phyloP scores from a whole-genome alignment of 2,329 filamentous ascomycete species.

The Trichoderma sp. region DNA sequence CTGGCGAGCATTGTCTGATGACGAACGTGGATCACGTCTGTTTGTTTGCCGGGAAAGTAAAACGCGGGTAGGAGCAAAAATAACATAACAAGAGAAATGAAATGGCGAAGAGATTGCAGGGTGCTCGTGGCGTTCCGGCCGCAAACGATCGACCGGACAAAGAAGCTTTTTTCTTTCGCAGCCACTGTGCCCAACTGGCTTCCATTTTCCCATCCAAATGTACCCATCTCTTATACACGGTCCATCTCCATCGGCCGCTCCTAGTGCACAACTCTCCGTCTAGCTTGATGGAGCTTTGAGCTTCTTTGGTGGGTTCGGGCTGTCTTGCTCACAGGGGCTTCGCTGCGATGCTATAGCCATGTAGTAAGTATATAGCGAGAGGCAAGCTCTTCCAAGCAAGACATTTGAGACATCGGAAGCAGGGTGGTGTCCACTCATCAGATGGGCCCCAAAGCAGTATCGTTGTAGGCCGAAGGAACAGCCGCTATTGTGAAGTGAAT shows the following conservation, averaged over 20 bases:
- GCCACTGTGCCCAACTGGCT: not conserved
- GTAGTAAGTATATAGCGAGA: conserved; percentile 1
- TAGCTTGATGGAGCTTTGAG: not conserved
- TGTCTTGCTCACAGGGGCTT: conserved; percentile 1
- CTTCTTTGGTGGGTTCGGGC: not conserved
- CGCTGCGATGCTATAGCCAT: not conserved
- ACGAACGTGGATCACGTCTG: not conserved
- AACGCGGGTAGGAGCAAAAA: not conserved
- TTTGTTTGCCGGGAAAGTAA: not conserved
- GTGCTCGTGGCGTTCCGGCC: not conserved
- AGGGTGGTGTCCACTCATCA: conserved; percentile 17
- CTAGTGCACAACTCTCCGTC: not conserved
- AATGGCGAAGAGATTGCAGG: not conserved
- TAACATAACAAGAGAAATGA: not conserved
- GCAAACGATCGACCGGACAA: conserved; percentile 24
- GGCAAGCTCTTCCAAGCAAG: conserved; percentile 18
- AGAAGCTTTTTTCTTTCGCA: conserved; percentile 3
- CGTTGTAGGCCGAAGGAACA: conserved; percentile 22
- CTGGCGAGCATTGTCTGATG: conserved; percentile 9
- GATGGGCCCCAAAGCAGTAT: conserved; percentile 15
- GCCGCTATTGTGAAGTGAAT: conserved; percentile 22
- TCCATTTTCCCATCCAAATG: not conserved
- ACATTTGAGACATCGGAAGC: conserved; percentile 25
- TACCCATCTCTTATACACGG: not conserved
- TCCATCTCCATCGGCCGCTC: not conserved